A percentile compares a stretch with the other conserved stretches of the same genome.
Conservation (phyloP, 345 rosid species). For the Citrus sinensis region DVS_A1.0 CM039168.1:2214001-2214500, state of each 20-base stretch:
- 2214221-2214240: background rate
- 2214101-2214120: too few species aligned
- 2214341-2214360: background rate
- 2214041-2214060: background rate
- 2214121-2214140: too few species aligned
- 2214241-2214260: background rate
- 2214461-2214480: background rate
- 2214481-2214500: background rate
- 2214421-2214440: background rate
- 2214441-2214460: background rate
- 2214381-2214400: background rate
- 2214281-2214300: background rate
- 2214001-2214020: background rate
- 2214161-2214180: background rate
- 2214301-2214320: background rate
- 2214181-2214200: background rate
- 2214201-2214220: background rate
- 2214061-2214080: background rate
- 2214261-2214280: conserved; percentile 8
- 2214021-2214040: background rate
- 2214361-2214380: background rate
- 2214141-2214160: background rate
- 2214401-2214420: background rate
- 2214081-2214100: background rate
- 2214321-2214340: background rate